These are phyloP conservation scores for Penstemon barbatus DNA, from an alignment of 257 asterid genomes.

Conservation along the genomic window DNA sequence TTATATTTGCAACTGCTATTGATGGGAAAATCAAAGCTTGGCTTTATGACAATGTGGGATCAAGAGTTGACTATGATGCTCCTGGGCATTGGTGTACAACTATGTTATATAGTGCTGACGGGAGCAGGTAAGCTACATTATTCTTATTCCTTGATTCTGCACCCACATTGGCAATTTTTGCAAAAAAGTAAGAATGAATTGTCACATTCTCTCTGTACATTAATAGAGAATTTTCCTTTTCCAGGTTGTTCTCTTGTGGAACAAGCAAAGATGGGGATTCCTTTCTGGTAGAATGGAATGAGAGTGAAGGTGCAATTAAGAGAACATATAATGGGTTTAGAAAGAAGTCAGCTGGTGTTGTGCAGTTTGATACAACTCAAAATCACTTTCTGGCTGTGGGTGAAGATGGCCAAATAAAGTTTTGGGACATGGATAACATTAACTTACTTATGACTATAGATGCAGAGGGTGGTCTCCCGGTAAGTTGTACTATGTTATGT, in stretches of 20 bases:
- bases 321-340: conserved; percentile 82
- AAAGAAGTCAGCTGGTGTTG: conserved; percentile 77
- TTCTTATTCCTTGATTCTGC: conserved; percentile 10
- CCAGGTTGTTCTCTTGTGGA: conserved; percentile 97
- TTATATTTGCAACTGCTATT: conserved; percentile 89
- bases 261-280: conserved; percentile 97
- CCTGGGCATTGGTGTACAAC: conserved; percentile 98
- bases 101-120: conserved; percentile 97
- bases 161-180: neutral
- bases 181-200: neutral
- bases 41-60: conserved; percentile 94
- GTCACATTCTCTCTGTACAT: conserved; percentile 19
- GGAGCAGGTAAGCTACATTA: conserved; percentile 65
- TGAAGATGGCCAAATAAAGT: conserved; percentile 90
- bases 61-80: conserved; percentile 98
- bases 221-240: conserved; percentile 27
- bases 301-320: conserved; percentile 97
- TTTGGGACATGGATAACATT: conserved; percentile 95
- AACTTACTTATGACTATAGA: conserved; percentile 64
- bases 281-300: conserved; percentile 96
- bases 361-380: conserved; percentile 93
- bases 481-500: conserved; percentile 39
- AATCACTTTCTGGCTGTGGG: conserved; percentile 96
- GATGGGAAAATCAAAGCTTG: conserved; percentile 99
- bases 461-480: conserved; percentile 95